Base-by-base conservation (phyloP, 208 protist species). In the Crithidia thermophila region DNA sequence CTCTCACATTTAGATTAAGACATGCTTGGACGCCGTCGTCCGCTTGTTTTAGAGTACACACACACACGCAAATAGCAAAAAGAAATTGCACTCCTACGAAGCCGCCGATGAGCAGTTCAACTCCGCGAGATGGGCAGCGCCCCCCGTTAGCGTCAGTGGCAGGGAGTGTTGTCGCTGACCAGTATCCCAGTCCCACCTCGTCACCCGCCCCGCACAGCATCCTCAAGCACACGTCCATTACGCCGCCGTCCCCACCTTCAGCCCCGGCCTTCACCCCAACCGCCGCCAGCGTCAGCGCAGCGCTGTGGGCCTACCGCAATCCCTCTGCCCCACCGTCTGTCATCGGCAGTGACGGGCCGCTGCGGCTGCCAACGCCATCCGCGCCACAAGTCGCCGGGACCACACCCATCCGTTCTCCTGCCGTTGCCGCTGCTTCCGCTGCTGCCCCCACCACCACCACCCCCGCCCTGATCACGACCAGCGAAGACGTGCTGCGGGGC, bases 401-500 rank as follows among this genome's bases (percentile, higher is more conserved):
- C 18, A 53, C 47, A 13, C 47, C 47, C 13, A 9, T 36, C 13
- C 16, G 36, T 14, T 39, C 9, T 39, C 9, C 36, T 14, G 42
- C 13, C 9, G 16, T 46, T 30, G 23, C 45, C 6, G 21, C 45
- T 34, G 28, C 18, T 20, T 18, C 21, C 23, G 4, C 45, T 30
- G 16, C 25, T n/a, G 42, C 37, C 37, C 10, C 46, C 47, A 42
- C 16, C 52, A 34, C 11, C 57, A 45, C 2, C 52, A 42, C 45
- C 42, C 37, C 60, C 39, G 42, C 59, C 18, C 25, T n/a, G 20
- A 34, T 34, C 13, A 47, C 63, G 21, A 74, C 58, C 4, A 77
- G 46, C 71, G 78, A 46, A 59, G 52, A 72, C 16, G 61, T 85
- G 1, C 51, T 90, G 9, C 76, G 80, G 2, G 62, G 76, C 23